Conservation (phyloP, 2,329 filamentous ascomycete genomes). For the Dactylella cylindrospora region DNA sequence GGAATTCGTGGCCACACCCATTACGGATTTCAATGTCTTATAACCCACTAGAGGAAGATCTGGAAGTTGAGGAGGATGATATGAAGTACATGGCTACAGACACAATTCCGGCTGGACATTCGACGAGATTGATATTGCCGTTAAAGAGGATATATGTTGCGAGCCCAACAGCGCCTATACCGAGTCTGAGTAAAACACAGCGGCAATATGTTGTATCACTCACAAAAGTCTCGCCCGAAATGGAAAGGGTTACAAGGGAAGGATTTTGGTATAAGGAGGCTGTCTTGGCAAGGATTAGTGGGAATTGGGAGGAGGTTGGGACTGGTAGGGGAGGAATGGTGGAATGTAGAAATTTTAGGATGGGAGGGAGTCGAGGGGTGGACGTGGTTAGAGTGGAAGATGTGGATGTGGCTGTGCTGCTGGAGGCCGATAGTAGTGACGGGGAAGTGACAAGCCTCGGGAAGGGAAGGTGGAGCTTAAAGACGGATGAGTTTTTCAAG, state of each 20-base stretch:
- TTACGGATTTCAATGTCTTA: conserved; percentile 64
- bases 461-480: conserved; percentile 28
- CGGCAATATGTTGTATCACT: conserved; percentile 90
- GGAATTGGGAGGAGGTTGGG: conserved; percentile 66
- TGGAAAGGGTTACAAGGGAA: conserved; percentile 74
- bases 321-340: conserved; percentile 67
- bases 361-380: conserved; percentile 67
- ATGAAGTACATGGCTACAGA: conserved; percentile 55
- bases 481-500: conserved; percentile 66
- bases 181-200: conserved; percentile 75
- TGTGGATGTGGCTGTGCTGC: conserved; percentile 59
- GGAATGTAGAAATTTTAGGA: conserved; percentile 72
- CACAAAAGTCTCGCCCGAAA: conserved; percentile 74
- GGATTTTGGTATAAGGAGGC: conserved; percentile 89
- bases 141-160: conserved; percentile 73
- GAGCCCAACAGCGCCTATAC: conserved; percentile 76
- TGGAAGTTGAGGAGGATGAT: conserved; percentile 46
- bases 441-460: conserved; percentile 18
- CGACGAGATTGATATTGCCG: conserved; percentile 73
- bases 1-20: conserved; percentile 85
- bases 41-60: conserved; percentile 44
- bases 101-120: conserved; percentile 66
- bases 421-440: neutral
- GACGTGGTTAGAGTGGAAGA: conserved; percentile 81
- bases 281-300: conserved; percentile 70